phyloP scores from a whole-genome alignment of 129 eudicot species.

The Calendula officinalis region DNA sequence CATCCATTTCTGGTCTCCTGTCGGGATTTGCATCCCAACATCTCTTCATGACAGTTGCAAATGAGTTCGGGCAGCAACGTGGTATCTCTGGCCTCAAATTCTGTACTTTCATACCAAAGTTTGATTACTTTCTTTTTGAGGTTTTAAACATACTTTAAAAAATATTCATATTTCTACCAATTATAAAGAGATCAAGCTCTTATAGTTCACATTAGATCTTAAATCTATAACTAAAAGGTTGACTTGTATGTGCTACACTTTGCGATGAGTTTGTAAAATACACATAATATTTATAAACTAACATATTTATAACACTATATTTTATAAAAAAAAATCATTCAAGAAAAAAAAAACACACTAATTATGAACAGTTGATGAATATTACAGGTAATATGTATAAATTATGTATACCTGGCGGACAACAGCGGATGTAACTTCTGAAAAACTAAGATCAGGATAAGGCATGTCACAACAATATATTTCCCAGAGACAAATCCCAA shows the following conservation, averaged over 20 bases:
- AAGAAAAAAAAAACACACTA: no score
- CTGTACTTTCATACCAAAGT: conserved; percentile 32
- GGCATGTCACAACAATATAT: conserved; percentile 97
- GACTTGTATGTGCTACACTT: no score
- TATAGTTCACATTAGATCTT: no score
- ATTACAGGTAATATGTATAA: not conserved
- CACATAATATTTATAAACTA: no score
- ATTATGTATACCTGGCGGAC: conserved; percentile 68
- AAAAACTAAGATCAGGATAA: conserved; percentile 90
- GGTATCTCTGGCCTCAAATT: conserved; percentile 94
- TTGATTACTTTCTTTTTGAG: not conserved
- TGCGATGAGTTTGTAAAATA: no score
- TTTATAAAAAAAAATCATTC: no score
- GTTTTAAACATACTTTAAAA: not conserved
- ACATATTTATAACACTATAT: no score
- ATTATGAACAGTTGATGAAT: no score
- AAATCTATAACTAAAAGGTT: no score
- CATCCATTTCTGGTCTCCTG: conserved; percentile 91
- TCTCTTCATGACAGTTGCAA: conserved; percentile 76
- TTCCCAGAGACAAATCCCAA: conserved; percentile 92
- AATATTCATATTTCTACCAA: not conserved
- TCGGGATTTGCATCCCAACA: conserved; percentile 92
- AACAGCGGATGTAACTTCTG: conserved; percentile 90
- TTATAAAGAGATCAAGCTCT: not conserved
- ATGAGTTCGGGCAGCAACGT: conserved; percentile 84